Evolutionary conservation across 23 red algal genomes (phyloP).

Genomic region (Gracilaria domingensis): DNA sequence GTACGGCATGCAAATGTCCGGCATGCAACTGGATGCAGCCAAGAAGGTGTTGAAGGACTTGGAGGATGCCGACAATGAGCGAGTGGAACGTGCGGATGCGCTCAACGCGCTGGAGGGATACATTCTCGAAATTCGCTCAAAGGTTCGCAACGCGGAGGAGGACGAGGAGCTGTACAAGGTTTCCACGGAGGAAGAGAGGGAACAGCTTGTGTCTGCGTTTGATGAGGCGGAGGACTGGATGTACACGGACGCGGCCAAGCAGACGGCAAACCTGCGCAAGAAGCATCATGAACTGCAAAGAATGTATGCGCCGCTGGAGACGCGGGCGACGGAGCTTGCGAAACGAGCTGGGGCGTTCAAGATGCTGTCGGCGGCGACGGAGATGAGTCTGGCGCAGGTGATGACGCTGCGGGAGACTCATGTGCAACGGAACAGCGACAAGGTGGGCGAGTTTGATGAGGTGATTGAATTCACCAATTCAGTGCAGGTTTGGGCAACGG

Average conservation of each 20-base stretch:
- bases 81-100: conserved; percentile 81
- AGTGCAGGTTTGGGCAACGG: conserved; percentile 28
- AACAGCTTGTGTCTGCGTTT: conserved; percentile 57
- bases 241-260: conserved; percentile 82
- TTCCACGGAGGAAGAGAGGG: conserved; percentile 70
- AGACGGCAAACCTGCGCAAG: conserved; percentile 57
- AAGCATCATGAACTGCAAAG: conserved; percentile 63
- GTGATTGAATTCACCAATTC: conserved; percentile 26
- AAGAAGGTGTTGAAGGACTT: conserved; percentile 64
- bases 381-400: conserved; percentile 22
- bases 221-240: conserved; percentile 90
- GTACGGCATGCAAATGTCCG: conserved; percentile 66
- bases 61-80: conserved; percentile 75
- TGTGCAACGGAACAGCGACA: conserved; percentile 26
- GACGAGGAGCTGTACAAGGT: conserved; percentile 71
- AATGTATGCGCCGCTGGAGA: conserved; percentile 48
- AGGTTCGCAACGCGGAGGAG: conserved; percentile 65
- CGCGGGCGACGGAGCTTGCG: conserved; percentile 28
- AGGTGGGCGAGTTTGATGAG: conserved; percentile 59
- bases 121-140: conserved; percentile 75
- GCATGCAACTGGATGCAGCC: conserved; percentile 47
- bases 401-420: conserved; percentile 43
- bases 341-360: conserved; percentile 41
- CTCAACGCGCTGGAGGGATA: conserved; percentile 89
- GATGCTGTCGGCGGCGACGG: conserved; percentile 7